phyloP scores from a whole-genome alignment of 805 yeast species.

The Starmerella apis region DNA sequence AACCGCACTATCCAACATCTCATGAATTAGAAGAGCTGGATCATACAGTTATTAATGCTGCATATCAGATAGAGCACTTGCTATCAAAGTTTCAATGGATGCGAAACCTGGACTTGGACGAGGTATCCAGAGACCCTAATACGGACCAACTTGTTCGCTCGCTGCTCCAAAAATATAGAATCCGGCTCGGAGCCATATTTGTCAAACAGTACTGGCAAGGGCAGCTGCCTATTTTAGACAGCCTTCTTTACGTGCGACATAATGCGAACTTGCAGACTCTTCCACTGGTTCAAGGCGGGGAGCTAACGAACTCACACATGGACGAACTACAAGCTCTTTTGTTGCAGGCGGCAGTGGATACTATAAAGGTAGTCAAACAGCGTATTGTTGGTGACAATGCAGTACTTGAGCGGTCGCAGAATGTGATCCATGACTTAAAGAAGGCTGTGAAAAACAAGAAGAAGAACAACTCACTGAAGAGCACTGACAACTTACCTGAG shows the following conservation, averaged over 20 bases:
- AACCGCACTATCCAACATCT: conserved; percentile 10
- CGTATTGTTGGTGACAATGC: conserved; percentile 9
- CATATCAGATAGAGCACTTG: conserved; percentile 43
- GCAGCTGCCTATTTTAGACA: conserved; percentile 45
- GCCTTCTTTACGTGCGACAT: conserved; percentile 36
- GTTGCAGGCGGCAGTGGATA: conserved; percentile 9
- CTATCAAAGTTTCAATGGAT: conserved; percentile 48
- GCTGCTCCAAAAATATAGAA: conserved; percentile 43
- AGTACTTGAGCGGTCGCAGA: conserved; percentile 7
- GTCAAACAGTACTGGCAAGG: conserved; percentile 44
- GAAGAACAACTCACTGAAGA: not conserved
- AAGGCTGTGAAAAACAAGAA: conserved; percentile 5
- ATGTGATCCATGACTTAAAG: conserved; percentile 8
- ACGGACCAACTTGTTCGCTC: conserved; percentile 38
- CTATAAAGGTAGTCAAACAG: conserved; percentile 8
- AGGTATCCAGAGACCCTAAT: conserved; percentile 29
- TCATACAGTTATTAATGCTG: conserved; percentile 44
- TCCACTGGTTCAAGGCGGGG: conserved; percentile 11
- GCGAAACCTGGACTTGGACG: conserved; percentile 34
- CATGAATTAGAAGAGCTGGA: conserved; percentile 34
- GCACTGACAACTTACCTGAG: not conserved
- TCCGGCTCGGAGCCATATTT: conserved; percentile 51
- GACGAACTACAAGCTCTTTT: conserved; percentile 21
- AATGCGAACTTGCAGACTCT: conserved; percentile 20
- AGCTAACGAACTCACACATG: conserved; percentile 9